Percentiles rank a stretch among this genome's conserved stretches.
Conservation (phyloP, 306 rosid species). For the Prunus persica region Prunus_persica_NCBIv2 NC_034012.1:2981501-2982000, state of each 20-base stretch:
- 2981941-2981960: slow-evolving; percentile 70
- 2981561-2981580: slow-evolving; percentile 88
- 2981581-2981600: slow-evolving; percentile 87
- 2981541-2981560: slow-evolving; percentile 59
- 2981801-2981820: slow-evolving; percentile 70
- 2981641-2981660: slow-evolving; percentile 66
- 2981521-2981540: slow-evolving; percentile 67
- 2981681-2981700: slow-evolving; percentile 67
- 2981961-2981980: slow-evolving; percentile 57
- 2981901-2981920: slow-evolving; percentile 63
- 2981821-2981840: slow-evolving; percentile 51
- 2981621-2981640: slow-evolving; percentile 58
- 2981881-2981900: slow-evolving; percentile 67
- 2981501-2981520: slow-evolving; percentile 72
- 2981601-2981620: slow-evolving; percentile 58
- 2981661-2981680: slow-evolving; percentile 69
- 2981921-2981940: slow-evolving; percentile 66
- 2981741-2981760: slow-evolving; percentile 31
- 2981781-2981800: slow-evolving; percentile 57
- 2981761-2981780: slow-evolving; percentile 7
- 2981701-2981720: slow-evolving; percentile 53
- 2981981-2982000: slow-evolving; percentile 59
- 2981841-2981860: slow-evolving; percentile 73
- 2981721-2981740: slow-evolving; percentile 36
- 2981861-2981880: slow-evolving; percentile 33